Percentiles rank a stretch among this genome's conserved stretches.
Conservation (phyloP, 495 filamentous ascomycete genomes). For the Trichoderma reesei region DNA sequence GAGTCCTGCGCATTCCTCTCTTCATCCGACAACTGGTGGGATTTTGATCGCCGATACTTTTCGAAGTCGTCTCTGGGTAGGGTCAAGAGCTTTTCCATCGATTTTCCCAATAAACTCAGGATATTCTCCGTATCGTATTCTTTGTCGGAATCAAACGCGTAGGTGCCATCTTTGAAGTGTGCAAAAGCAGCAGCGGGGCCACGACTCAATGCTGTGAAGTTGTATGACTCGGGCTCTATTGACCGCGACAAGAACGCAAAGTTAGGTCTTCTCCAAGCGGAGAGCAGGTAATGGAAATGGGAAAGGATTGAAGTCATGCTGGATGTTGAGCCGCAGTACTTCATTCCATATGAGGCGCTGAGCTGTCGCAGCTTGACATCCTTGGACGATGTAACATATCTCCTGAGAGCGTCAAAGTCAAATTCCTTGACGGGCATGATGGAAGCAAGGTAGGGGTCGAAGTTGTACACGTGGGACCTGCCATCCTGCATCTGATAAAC, state of each 20-base stretch:
- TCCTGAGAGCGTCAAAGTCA: conserved; percentile 74
- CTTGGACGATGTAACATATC: conserved; percentile 81
- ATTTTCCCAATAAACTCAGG: conserved; percentile 81
- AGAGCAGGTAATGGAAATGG: conserved; percentile 91
- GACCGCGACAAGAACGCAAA: conserved; percentile 49
- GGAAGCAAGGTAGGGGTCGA: conserved; percentile 82
- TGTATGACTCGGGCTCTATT: conserved; percentile 48
- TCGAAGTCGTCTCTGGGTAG: conserved; percentile 72
- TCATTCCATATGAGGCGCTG: conserved; percentile 58
- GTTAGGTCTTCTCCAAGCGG: conserved; percentile 68
- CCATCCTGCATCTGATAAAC: conserved; percentile 88
- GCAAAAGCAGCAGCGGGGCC: conserved; percentile 75
- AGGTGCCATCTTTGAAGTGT: conserved; percentile 70
- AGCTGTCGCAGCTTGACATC: conserved; percentile 57
- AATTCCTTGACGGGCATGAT: conserved; percentile 92
- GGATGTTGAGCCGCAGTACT: conserved; percentile 89
- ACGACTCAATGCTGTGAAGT: conserved; percentile 61
- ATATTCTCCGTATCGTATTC: conserved; percentile 79
- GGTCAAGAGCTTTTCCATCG: conserved; percentile 94
- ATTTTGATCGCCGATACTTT: conserved; percentile 59
- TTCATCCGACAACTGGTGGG: conserved; percentile 53
- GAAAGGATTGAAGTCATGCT: conserved; percentile 83
- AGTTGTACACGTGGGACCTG: conserved; percentile 82
- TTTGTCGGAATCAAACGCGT: conserved; percentile 98
- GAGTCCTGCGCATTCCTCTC: conserved; percentile 58